Evolutionary conservation across 805 yeast genomes (phyloP).

Genomic region (Nadsonia fulvescens): DNA sequence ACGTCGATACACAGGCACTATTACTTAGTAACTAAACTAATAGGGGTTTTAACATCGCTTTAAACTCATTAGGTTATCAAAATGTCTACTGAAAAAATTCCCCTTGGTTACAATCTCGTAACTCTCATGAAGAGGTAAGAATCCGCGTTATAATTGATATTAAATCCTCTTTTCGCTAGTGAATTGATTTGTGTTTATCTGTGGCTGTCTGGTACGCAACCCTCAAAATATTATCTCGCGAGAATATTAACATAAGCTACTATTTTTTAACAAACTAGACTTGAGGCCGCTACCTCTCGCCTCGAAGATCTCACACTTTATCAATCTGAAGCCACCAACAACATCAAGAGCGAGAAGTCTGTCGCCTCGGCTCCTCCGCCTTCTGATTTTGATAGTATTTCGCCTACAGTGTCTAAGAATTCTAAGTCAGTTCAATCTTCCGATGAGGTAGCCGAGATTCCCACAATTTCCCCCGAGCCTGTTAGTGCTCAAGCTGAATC

Average conservation of each 20-base stretch:
- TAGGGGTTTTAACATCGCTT: too few relatives aligned
- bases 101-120: constrained; percentile 74
- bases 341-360: constrained; percentile 7
- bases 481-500: constrained; percentile 9
- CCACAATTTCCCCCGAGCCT: constrained; percentile 10
- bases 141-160: neutral
- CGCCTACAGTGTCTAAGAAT: too few relatives aligned
- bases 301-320: constrained; percentile 73
- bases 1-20: too few relatives aligned
- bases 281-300: constrained; percentile 87
- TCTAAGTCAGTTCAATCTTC: constrained; percentile 6
- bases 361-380: constrained; percentile 6
- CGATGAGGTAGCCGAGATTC: constrained; percentile 10
- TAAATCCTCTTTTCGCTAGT: neutral
- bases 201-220: too few relatives aligned
- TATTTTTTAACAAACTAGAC: constrained; percentile 22
- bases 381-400: too few relatives aligned
- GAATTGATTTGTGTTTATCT: too few relatives aligned
- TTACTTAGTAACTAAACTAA: too few relatives aligned
- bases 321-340: constrained; percentile 29
- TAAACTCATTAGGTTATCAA: too few relatives aligned
- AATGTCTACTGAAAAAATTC: too few relatives aligned
- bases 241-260: neutral
- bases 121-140: constrained; percentile 52
- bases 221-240: too few relatives aligned